Base-by-base conservation (phyloP, 208 protist species). In the Leishmania amazonensis region DNA sequence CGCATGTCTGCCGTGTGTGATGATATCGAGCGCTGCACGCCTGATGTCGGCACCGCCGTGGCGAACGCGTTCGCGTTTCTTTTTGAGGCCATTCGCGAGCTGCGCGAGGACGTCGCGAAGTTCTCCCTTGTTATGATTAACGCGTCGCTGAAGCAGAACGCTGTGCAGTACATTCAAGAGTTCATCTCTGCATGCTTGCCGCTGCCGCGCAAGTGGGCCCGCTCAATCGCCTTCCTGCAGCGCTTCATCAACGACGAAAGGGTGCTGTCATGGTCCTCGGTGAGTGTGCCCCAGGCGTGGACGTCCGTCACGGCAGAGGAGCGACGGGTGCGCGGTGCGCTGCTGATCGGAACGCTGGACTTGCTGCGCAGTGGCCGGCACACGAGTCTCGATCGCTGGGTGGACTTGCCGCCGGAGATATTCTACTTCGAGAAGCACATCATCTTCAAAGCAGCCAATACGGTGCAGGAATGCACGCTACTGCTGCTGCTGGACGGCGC, bases 371-470 rank as follows among this genome's bases (percentile, higher is more conserved):
- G 91, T 77, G 88, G 85, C 51, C 73, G 83, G 57, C 75, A 84
- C 65, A 90, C 85, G 54, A 84, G 79, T 51, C 74, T 87, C 21
- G 83, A 94, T 83, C 90, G 94, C 40, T 97, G 94, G 92, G 87
- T 86, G 13, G 81, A 90, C 45, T 86, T 94, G 51, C 94, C 94
- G 15, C 83, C 85, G 15, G 92, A 97, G 81, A 87, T 87, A 28
- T 91, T 97, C 70, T 96, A 91, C 83, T 95, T 97, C 90, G 94
- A 97, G 71, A 95, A 95, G 85, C 67, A 82, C 49, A 74, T 90
- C 70, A 83, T 97, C 65, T 97, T 97, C 83, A 83, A 87, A 53
- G 90, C 87, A n/a, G 89, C 94, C 54, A 97, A 97, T 85, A 83
- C 91, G 0, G 92, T 97, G 47, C 94, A 97, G 86, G 90, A 95